Base-by-base conservation (phyloP, 495 filamentous ascomycete species). In the Lasiosphaeriaceae sp. region DNA sequence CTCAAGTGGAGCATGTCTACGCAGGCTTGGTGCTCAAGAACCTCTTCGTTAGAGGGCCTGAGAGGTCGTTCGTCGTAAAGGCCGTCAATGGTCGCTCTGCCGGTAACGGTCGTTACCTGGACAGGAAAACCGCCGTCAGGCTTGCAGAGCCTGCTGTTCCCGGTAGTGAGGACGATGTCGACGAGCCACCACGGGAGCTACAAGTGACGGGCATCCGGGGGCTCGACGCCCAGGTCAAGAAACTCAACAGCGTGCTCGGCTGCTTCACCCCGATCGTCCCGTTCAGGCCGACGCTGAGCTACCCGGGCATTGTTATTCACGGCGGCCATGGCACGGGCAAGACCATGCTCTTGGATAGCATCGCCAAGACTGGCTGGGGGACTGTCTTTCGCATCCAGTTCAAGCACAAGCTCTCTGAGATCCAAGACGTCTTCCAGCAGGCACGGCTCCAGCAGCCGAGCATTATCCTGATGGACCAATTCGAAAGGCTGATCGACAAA, bases 321-420 rank as follows among this genome's bases (percentile, higher is more conserved):
- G 90, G 94, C 45, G 83, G 88, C 50, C 84, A 89, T 61, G 87
- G 94, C 56, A 94, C 88, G 0, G 92, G 92, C 2, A 96, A 95
- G 69, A 86, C 83, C 16, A 74, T 86, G 55, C 73, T 96, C 14
- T 70, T 96, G 2, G 65, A 83, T 24, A 80, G 81, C 50, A 80
- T 95, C n/a, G 78, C 81, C 19, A 70, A 72, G n/a, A 80, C 83
- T 9, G 80, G 83, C 53, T 95, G 88, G 87, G 83, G 81, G 19
- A 83, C 80, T 55, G 80, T 89, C 6, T 79, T 86, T 50, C 76
- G 72, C 23, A 77, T 95, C 35, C 76, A 80, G 39, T 77, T 74
- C 26, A 71, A 72, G 45, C 79, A 83, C 52, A 82, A 82, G 52
- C 68, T 84, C 11, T 63, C 80, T 20, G 77, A 80, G n/a, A 74